Base-by-base conservation (phyloP, 208 protist genomes). In the Dictyostelium gargantuum region DNA sequence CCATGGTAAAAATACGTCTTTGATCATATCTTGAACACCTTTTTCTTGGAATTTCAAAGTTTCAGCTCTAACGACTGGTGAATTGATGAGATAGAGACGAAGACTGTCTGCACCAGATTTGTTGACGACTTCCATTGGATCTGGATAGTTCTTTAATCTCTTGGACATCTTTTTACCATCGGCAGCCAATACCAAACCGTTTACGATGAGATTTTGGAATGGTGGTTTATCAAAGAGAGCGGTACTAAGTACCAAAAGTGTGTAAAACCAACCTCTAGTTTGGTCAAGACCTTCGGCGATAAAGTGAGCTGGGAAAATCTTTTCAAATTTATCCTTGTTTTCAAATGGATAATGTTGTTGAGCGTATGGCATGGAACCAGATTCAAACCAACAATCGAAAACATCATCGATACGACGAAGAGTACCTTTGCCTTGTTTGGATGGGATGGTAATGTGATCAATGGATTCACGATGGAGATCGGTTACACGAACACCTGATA, bases 381-480 rank as follows among this genome's bases (percentile, higher is more conserved):
- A 96, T 97, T 99, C 99, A 95, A 99, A 99, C 99, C 99, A 99
- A 98, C 99, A 99, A 97, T 99, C 99, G 94, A 99, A 99, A 21
- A 99, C 99, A 92, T 99, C 98, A 29, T 94, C 92, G 26, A 99
- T 97, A 85, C 99, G 98, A 48, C 95, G 94, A 48, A 99, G 95
- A n/a, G 15, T 68, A 93, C 97, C 96, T 46, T 97, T 98, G 70
- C 97, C 98, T 26, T 97, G 95, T 93, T 98, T 96, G 50, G 98
- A 99, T 35, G 98, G 99, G 94, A 99, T 99, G 38, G 97, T 99
- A 86, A 99, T 97, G 56, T 99, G 70, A 94, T 99, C 99, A 32
- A 99, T 97, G 82, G 94, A 97, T 58, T 99, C 97, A 74, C 98
- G 96, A 96, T 99, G 99, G 29, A 99, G 94, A 95, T 99, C 98